Percentiles rank a stretch among this genome's conserved stretches.
Conservation (phyloP, 129 eudicot species). For the Erigeron canadensis region DNA sequence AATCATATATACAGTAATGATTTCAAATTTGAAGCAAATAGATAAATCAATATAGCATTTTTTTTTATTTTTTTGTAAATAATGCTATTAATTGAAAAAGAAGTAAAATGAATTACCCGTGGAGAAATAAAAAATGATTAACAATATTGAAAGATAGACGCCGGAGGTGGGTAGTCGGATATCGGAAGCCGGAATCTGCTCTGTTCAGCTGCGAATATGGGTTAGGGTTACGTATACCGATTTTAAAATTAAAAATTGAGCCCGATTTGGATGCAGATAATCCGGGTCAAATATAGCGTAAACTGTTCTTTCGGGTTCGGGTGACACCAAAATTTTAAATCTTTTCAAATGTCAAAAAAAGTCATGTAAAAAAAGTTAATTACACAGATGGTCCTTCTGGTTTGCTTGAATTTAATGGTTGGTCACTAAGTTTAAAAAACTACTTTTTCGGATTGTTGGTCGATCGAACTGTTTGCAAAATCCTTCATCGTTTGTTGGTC, state of each 20-base stretch:
- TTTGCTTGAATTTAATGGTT: too few species aligned
- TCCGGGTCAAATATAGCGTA: constrained; percentile 23
- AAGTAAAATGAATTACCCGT: constrained; percentile 15
- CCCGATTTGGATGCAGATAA: constrained; percentile 9
- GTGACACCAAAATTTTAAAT: neutral
- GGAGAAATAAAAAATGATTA: constrained; percentile 6
- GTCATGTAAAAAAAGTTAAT: too few species aligned
- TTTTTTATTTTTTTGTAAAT: too few species aligned
- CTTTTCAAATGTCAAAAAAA: too few species aligned
- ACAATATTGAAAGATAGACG: neutral
- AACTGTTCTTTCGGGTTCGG: constrained; percentile 14
- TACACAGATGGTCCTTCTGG: too few species aligned
- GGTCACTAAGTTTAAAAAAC: too few species aligned
- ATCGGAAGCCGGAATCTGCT: constrained; percentile 20
- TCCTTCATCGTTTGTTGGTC: too few species aligned
- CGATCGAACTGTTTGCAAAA: too few species aligned
- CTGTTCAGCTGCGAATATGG: constrained; percentile 9
- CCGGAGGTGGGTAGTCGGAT: constrained; percentile 9
- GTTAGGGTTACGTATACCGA: constrained; percentile 28
- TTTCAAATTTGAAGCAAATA: constrained; percentile 1
- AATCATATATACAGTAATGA: neutral
- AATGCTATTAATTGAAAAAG: neutral
- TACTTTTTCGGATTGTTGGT: too few species aligned
- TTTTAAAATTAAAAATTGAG: neutral
- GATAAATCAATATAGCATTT: too few species aligned